Evolutionary conservation across 2,329 filamentous ascomycete genomes (phyloP).

Genomic region (Phialophora chinensis): DNA sequence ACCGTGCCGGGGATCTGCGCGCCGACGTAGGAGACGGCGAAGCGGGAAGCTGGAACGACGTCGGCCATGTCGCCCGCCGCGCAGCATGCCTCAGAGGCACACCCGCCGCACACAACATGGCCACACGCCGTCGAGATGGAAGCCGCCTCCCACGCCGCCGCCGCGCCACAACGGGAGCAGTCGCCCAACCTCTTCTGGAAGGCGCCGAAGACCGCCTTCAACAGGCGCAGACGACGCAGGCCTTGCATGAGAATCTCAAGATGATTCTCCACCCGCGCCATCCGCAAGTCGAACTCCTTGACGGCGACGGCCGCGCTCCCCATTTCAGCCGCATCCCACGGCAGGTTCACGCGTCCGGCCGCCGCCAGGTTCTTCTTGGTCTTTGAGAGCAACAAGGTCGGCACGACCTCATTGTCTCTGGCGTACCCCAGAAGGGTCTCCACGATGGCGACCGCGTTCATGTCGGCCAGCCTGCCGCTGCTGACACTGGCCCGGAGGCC

Average conservation of each 20-base stretch:
- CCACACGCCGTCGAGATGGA: slow-evolving; percentile 58
- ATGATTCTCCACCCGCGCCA: slow-evolving; percentile 12
- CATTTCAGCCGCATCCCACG: neutral
- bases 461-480: slow-evolving; percentile 9
- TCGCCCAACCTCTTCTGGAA: slow-evolving; percentile 15
- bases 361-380: slow-evolving; percentile 6
- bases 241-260: slow-evolving; percentile 15
- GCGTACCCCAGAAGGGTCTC: slow-evolving; percentile 23
- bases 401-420: slow-evolving; percentile 11
- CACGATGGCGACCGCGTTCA: slow-evolving; percentile 20
- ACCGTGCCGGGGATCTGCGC: neutral
- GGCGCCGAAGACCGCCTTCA: slow-evolving; percentile 7
- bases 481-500: slow-evolving; percentile 15
- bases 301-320: neutral
- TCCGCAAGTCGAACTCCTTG: slow-evolving; percentile 25
- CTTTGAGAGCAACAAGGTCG: slow-evolving; percentile 7
- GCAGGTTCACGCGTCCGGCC: neutral
- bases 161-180: slow-evolving; percentile 46
- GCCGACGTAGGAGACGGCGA: slow-evolving; percentile 10
- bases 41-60: slow-evolving; percentile 14
- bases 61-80: slow-evolving; percentile 1
- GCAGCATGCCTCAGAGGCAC: slow-evolving; percentile 16
- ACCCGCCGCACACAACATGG: slow-evolving; percentile 45
- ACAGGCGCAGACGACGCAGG: slow-evolving; percentile 18
- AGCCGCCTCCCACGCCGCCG: slow-evolving; percentile 42